Percentiles rank a stretch among this genome's conserved stretches.
Evolutionary conservation across 2,329 filamentous ascomycete genomes (phyloP).

Genomic region (Cordyceps fumosorosea): DNA sequence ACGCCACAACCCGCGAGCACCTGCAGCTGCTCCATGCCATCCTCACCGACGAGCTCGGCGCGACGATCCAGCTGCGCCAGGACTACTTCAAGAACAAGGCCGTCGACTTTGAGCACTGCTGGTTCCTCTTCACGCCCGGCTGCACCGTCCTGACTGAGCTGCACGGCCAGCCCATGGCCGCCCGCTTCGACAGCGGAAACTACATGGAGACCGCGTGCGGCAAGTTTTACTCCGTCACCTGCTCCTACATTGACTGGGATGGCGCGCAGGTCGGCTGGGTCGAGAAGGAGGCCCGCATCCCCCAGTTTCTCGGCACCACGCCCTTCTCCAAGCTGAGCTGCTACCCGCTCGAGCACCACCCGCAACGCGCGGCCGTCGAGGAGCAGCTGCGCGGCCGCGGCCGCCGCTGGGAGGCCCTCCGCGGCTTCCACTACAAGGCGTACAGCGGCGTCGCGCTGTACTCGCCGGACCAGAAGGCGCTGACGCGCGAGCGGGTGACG

Average conservation of each 20-base stretch:
- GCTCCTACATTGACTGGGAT: conserved; percentile 78
- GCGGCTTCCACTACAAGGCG: conserved; percentile 71
- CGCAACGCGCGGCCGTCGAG: conserved; percentile 58
- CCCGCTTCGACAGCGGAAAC: conserved; percentile 75
- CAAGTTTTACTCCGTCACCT: conserved; percentile 70
- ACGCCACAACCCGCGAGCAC: conserved; percentile 35
- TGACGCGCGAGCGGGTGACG: conserved; percentile 38
- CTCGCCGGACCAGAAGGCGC: conserved; percentile 59
- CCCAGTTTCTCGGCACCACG: conserved; percentile 69
- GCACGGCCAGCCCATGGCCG: conserved; percentile 69
- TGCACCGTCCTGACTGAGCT: conserved; percentile 71
- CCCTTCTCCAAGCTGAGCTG: conserved; percentile 73
- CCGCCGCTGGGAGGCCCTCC: conserved; percentile 74
- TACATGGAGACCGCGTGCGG: conserved; percentile 63
- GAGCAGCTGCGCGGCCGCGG: conserved; percentile 69
- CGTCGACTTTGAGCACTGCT: conserved; percentile 81
- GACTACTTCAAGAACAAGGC: conserved; percentile 74
- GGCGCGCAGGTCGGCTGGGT: conserved; percentile 79
- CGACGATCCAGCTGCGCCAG: conserved; percentile 39
- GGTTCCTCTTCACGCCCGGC: conserved; percentile 84
- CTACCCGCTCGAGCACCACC: conserved; percentile 77
- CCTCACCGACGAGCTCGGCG: conserved; percentile 30
- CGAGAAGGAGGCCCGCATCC: conserved; percentile 60
- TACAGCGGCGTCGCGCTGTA: conserved; percentile 71
- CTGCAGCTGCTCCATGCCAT: conserved; percentile 69